These are phyloP conservation scores for Corylus americana DNA, from an alignment of 306 rosid species.

Conservation along the genomic window DNA sequence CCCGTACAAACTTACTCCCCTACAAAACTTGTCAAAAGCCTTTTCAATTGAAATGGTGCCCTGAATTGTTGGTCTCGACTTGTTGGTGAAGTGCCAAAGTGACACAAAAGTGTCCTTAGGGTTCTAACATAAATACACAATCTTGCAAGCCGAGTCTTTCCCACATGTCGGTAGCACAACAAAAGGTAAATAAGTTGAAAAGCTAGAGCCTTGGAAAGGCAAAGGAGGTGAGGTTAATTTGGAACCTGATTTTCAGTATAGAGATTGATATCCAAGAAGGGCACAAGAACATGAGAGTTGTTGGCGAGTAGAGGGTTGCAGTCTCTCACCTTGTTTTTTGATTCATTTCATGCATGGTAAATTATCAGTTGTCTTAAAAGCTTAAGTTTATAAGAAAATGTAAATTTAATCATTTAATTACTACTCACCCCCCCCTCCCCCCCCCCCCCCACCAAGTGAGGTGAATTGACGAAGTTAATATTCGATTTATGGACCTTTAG, in stretches of 20 bases:
- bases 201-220: slow-evolving; percentile 10
- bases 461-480: too few relatives aligned
- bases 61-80: neutral
- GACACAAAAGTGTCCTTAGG: slow-evolving; percentile 45
- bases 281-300: slow-evolving; percentile 42
- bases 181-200: neutral
- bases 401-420: too few relatives aligned
- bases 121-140: slow-evolving; percentile 37
- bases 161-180: slow-evolving; percentile 10
- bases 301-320: slow-evolving; percentile 29
- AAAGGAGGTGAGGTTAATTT: slow-evolving; percentile 8
- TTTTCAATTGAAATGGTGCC: slow-evolving; percentile 20
- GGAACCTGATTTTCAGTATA: slow-evolving; percentile 4
- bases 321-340: too few relatives aligned
- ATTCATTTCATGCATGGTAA: too few relatives aligned
- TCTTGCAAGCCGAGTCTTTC: slow-evolving; percentile 28
- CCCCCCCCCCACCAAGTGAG: too few relatives aligned
- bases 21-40: slow-evolving; percentile 30
- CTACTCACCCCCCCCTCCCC: too few relatives aligned
- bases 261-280: slow-evolving; percentile 30
- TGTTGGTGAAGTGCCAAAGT: slow-evolving; percentile 38
- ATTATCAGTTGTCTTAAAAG: too few relatives aligned
- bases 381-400: too few relatives aligned
- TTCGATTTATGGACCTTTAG: too few relatives aligned
- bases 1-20: slow-evolving; percentile 20